Evolutionary conservation across 2,329 filamentous ascomycete species (phyloP).

Genomic region (Neonectria ditissima): DNA sequence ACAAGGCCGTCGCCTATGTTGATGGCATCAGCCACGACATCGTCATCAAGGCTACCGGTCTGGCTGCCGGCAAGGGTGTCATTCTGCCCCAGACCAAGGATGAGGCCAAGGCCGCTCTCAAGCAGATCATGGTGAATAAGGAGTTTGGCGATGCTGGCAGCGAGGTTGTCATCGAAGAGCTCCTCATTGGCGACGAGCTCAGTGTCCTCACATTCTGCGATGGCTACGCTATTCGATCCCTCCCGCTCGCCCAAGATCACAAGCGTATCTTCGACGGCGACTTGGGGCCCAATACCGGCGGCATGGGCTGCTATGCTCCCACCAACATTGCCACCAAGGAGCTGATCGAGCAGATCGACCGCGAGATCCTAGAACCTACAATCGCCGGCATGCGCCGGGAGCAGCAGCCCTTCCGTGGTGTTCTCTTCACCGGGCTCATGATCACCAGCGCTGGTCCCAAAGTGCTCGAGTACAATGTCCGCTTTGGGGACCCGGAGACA

Average conservation of each 20-base stretch:
- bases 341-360: conserved; percentile 82
- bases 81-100: conserved; percentile 85
- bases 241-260: conserved; percentile 95
- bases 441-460: conserved; percentile 85
- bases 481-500: conserved; percentile 92
- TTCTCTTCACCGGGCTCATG: conserved; percentile 93
- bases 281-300: conserved; percentile 91
- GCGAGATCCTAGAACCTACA: conserved; percentile 87
- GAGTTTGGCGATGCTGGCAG: conserved; percentile 89
- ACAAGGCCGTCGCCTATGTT: conserved; percentile 79
- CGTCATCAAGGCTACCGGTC: conserved; percentile 93
- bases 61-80: conserved; percentile 96
- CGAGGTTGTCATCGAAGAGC: conserved; percentile 96
- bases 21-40: conserved; percentile 77
- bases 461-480: conserved; percentile 92
- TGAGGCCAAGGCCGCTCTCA: conserved; percentile 84
- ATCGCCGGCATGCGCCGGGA: conserved; percentile 89
- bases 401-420: conserved; percentile 77
- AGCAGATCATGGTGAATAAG: conserved; percentile 89
- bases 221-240: conserved; percentile 82
- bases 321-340: conserved; percentile 81
- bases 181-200: conserved; percentile 89
- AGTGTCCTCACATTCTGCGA: conserved; percentile 93
- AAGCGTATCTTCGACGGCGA: conserved; percentile 95
- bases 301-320: conserved; percentile 98